Evolutionary conservation across 148 eudicot genomes (phyloP).

Genomic region (Rhododendron vialii): DNA sequence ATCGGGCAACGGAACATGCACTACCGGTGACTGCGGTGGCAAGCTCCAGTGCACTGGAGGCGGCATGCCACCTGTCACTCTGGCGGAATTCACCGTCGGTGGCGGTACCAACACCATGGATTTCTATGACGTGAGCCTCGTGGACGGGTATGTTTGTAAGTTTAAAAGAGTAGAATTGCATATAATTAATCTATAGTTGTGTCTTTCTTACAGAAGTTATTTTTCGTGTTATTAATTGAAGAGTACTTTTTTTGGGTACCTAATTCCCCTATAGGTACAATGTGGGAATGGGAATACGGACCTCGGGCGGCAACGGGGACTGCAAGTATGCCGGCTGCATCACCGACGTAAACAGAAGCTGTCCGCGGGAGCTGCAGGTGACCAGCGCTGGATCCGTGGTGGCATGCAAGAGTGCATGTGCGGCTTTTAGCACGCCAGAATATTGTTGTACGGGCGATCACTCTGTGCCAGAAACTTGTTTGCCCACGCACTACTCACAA

Average conservation of each 20-base stretch:
- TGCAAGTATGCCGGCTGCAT: slow-evolving; percentile 69
- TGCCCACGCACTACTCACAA: slow-evolving; percentile 54
- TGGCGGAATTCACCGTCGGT: slow-evolving; percentile 67
- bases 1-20: not conserved
- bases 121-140: slow-evolving; percentile 83
- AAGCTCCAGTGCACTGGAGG: no score
- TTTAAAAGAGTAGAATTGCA: no score
- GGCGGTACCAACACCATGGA: slow-evolving; percentile 33
- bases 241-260: no score
- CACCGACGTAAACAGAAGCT: slow-evolving; percentile 44
- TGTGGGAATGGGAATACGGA: slow-evolving; percentile 49
- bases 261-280: slow-evolving; percentile 17
- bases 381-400: slow-evolving; percentile 33
- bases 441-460: slow-evolving; percentile 72
- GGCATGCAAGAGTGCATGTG: slow-evolving; percentile 79
- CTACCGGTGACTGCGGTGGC: no score
- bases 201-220: no score
- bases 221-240: no score
- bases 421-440: slow-evolving; percentile 50
- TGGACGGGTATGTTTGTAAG: slow-evolving; percentile 49
- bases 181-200: no score
- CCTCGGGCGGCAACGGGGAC: slow-evolving; percentile 39
- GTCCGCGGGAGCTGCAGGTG: slow-evolving; percentile 56
- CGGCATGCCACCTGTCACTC: slow-evolving; percentile 41
- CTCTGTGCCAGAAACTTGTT: slow-evolving; percentile 49